phyloP scores from a whole-genome alignment of 768 basidiomycete species.

The Xerocomus spinulosus region DNA sequence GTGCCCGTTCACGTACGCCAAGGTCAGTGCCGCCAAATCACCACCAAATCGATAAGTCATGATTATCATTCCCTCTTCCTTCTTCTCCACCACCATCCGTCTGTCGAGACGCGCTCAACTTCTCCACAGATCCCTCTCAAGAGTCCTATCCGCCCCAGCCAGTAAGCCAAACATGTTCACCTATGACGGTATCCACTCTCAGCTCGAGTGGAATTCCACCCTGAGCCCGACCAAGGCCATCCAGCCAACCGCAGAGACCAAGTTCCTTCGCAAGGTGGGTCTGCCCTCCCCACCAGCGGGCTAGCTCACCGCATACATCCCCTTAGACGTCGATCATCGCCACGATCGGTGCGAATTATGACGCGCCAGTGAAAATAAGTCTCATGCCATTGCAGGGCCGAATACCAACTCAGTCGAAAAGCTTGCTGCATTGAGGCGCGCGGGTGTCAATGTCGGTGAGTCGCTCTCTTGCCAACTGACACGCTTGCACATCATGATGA shows the following conservation, averaged over 20 bases:
- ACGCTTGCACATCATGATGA: conserved; percentile 6
- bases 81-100: conserved; percentile 16
- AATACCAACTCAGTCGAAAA: conserved; percentile 92
- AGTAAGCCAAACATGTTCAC: conserved; percentile 43
- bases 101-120: conserved; percentile 13
- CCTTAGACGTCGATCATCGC: conserved; percentile 93
- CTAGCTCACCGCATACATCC: conserved; percentile 4
- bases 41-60: conserved; percentile 18
- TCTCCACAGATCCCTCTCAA: conserved; percentile 8
- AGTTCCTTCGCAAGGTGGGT: conserved; percentile 85
- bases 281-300: neutral
- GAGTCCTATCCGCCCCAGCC: conserved; percentile 6
- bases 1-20: conserved; percentile 8
- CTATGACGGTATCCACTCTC: conserved; percentile 62
- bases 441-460: conserved; percentile 97
- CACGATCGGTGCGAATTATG: conserved; percentile 73
- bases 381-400: conserved; percentile 55
- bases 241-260: conserved; percentile 71
- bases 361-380: neutral
- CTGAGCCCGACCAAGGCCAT: conserved; percentile 71
- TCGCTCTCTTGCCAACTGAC: conserved; percentile 11
- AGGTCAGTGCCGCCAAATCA: conserved; percentile 23
- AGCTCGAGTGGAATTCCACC: conserved; percentile 89
- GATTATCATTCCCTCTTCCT: conserved; percentile 7
- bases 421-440: conserved; percentile 75